A percentile compares a stretch with the other conserved stretches of the same genome.
phyloP scores from a whole-genome alignment of 345 rosid species.

The Eucalyptus cladocalyx region DNA sequence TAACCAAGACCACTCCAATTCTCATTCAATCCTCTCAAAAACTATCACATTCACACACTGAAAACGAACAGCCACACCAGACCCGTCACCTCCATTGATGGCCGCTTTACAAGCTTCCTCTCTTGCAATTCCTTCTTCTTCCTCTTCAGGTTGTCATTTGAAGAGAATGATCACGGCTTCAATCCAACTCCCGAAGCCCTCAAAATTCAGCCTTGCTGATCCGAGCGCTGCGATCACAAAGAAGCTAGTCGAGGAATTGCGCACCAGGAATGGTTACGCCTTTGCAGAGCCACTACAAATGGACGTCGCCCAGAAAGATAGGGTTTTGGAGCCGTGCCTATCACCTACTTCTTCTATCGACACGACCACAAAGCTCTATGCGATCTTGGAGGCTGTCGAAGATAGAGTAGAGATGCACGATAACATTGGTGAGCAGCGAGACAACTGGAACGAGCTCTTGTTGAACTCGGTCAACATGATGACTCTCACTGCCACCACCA shows the following conservation, averaged over 20 bases:
- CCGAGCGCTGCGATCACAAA: rapidly evolving
- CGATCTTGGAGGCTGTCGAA: conserved; percentile 36
- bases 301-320: background rate
- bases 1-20: background rate
- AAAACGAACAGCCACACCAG: background rate
- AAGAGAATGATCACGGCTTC: background rate
- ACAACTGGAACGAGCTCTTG: conserved; percentile 49
- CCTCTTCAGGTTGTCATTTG: background rate
- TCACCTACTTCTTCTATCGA: background rate
- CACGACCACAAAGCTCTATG: conserved; percentile 9
- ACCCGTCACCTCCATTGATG: background rate
- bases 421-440: conserved; percentile 47
- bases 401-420: conserved; percentile 60
- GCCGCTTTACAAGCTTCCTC: background rate
- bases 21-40: background rate
- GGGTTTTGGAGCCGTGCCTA: background rate
- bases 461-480: conserved; percentile 55
- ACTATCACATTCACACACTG: background rate
- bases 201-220: background rate
- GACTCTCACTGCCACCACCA: conserved; percentile 34
- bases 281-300: background rate
- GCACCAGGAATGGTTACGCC: background rate
- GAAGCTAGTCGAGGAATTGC: background rate
- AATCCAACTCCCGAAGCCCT: background rate
- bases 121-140: background rate